Percentiles rank a stretch among this genome's conserved stretches.
phyloP scores from a whole-genome alignment of 176 grass and related monocot species.

The Pontederia paniculata region DNA sequence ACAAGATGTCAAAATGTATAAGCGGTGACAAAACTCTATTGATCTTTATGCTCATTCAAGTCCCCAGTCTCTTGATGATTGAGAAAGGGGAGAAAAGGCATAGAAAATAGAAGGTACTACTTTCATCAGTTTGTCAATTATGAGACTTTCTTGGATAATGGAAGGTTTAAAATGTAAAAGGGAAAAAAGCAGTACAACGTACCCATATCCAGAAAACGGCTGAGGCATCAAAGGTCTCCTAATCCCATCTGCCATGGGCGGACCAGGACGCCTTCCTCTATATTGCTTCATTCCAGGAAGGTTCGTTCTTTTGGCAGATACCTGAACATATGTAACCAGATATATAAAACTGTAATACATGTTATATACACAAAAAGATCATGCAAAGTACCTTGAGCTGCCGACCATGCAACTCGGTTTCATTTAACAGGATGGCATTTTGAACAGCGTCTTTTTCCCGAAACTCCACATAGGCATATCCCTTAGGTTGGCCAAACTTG shows the following conservation, averaged over 20 bases:
- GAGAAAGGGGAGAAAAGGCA: too few species aligned
- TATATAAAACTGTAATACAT: background rate
- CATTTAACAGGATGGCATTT: constrained; percentile 19
- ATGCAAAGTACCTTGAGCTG: constrained; percentile 22
- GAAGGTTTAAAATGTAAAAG: too few species aligned
- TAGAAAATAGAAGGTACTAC: too few species aligned
- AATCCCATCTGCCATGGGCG: constrained; percentile 1
- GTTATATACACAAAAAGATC: background rate
- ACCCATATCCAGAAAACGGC: background rate
- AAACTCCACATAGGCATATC: constrained; percentile 33
- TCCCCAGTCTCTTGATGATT: too few species aligned
- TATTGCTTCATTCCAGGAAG: constrained; percentile 29
- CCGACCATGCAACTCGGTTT: constrained; percentile 27
- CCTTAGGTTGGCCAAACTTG: constrained; percentile 29
- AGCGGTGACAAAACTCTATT: too few species aligned
- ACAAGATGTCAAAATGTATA: too few species aligned
- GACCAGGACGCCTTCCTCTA: constrained; percentile 22
- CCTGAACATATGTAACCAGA: constrained; percentile 13
- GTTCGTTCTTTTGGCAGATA: constrained; percentile 29
- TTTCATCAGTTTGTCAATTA: too few species aligned
- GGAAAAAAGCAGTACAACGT: too few species aligned
- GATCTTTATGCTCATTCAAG: too few species aligned
- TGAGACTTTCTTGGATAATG: too few species aligned
- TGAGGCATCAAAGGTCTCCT: constrained; percentile 26
- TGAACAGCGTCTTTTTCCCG: constrained; percentile 25